phyloP scores from a whole-genome alignment of 2,329 filamentous ascomycete genomes.

The Tolypocladium guangdongense region DNA sequence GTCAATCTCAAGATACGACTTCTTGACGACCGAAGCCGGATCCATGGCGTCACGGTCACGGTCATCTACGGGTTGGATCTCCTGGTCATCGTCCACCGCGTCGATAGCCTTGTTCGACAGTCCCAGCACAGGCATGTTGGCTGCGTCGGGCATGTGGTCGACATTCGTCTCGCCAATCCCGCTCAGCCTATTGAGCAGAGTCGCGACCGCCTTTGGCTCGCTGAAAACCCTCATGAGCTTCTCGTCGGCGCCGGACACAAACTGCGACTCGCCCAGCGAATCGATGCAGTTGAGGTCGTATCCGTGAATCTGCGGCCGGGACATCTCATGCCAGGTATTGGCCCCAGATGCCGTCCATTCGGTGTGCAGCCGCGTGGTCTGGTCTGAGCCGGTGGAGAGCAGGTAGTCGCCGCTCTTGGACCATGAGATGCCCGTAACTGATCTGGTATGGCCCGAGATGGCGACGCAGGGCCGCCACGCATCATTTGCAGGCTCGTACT shows the following conservation, averaged over 20 bases:
- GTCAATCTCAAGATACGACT: constrained; percentile 51
- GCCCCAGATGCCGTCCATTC: constrained; percentile 50
- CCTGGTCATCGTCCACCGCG: constrained; percentile 37
- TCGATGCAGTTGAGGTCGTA: constrained; percentile 96
- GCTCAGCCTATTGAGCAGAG: constrained; percentile 58
- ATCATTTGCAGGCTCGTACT: constrained; percentile 46
- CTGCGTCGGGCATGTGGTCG: constrained; percentile 64
- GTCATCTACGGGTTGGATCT: constrained; percentile 31
- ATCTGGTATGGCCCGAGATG: constrained; percentile 71
- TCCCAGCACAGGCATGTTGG: constrained; percentile 88
- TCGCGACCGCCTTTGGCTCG: constrained; percentile 73
- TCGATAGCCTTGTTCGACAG: constrained; percentile 91
- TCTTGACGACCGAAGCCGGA: constrained; percentile 43
- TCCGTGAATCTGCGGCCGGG: constrained; percentile 90
- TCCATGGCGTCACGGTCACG: constrained; percentile 44
- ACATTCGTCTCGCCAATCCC: constrained; percentile 36
- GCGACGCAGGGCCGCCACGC: constrained; percentile 69
- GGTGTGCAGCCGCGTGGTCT: constrained; percentile 82
- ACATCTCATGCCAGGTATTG: constrained; percentile 86
- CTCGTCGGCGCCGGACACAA: constrained; percentile 92
- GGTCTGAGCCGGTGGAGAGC: constrained; percentile 80
- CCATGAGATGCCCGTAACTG: constrained; percentile 79
- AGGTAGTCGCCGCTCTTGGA: constrained; percentile 72
- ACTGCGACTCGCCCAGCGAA: constrained; percentile 59
- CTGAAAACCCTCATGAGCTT: constrained; percentile 95